Percentiles rank a stretch among this genome's conserved stretches.
These are phyloP conservation scores for Mycena kentingensis DNA, from an alignment of 768 basidiomycete species.

Conservation along the genomic window DNA sequence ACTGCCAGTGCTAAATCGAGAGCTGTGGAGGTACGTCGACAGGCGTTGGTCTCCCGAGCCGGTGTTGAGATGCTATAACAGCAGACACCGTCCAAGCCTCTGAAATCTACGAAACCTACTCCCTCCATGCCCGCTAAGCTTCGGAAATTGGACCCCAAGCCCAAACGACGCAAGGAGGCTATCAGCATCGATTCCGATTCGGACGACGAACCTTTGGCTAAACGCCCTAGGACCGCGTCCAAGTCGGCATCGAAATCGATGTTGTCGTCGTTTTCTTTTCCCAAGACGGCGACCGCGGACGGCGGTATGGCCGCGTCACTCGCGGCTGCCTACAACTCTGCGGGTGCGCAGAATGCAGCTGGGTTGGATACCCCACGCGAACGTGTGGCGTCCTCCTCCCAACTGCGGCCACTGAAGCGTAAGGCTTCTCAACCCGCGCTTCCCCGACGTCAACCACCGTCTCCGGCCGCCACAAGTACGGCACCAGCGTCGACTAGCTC, in stretches of 20 bases:
- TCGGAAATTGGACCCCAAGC: neutral
- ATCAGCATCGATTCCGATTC: neutral
- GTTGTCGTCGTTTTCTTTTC: too few species aligned
- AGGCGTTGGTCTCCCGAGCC: too few species aligned
- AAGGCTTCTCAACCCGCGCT: neutral
- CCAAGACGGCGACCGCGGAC: neutral
- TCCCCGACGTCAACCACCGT: too few species aligned
- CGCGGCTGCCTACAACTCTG: conserved; percentile 19
- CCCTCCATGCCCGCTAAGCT: neutral
- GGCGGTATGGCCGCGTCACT: conserved; percentile 8
- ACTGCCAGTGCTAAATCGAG: neutral
- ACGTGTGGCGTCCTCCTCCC: neutral
- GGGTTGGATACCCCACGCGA: neutral
- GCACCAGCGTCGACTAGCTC: too few species aligned
- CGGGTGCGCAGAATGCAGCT: conserved; percentile 10
- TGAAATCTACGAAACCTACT: neutral
- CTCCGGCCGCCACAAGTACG: too few species aligned
- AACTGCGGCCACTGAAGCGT: neutral
- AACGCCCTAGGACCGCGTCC: too few species aligned
- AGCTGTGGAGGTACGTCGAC: neutral
- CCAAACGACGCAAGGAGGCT: neutral
- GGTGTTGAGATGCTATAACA: too few species aligned
- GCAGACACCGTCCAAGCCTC: too few species aligned
- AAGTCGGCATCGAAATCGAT: too few species aligned
- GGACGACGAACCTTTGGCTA: too few species aligned